A percentile compares a stretch with the other conserved stretches of the same genome.
phyloP scores from a whole-genome alignment of 768 basidiomycete genomes.

The Panaeolus papilionaceus region DNA sequence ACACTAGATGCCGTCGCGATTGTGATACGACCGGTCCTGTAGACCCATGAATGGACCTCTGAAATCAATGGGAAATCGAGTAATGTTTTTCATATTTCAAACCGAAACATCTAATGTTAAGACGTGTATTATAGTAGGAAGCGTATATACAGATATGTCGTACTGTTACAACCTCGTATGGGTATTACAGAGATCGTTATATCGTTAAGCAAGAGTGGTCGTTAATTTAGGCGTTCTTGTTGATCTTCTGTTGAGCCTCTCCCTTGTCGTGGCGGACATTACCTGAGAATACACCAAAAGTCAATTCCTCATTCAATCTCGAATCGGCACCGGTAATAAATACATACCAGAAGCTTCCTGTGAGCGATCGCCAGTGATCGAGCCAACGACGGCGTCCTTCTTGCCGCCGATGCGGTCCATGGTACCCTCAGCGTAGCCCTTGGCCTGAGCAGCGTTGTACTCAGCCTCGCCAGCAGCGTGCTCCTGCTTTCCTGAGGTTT shows the following conservation, averaged over 20 bases:
- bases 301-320: neutral
- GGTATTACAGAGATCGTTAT: neutral
- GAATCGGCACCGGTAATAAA: neutral
- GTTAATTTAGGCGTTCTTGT: slow-evolving; percentile 33
- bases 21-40: neutral
- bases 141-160: neutral
- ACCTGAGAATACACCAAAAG: slow-evolving; percentile 36
- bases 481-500: slow-evolving; percentile 49
- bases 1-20: neutral
- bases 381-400: slow-evolving; percentile 51
- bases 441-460: slow-evolving; percentile 49
- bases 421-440: slow-evolving; percentile 54
- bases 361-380: slow-evolving; percentile 48
- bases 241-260: slow-evolving; percentile 52
- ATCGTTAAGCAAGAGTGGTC: neutral
- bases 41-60: neutral
- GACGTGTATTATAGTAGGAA: neutral
- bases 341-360: slow-evolving; percentile 33
- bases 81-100: too few relatives aligned
- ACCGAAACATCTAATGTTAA: neutral
- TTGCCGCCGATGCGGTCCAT: slow-evolving; percentile 48
- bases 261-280: slow-evolving; percentile 60
- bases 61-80: too few relatives aligned
- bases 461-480: slow-evolving; percentile 51
- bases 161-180: neutral